Conservation (phyloP, 75 land plant species). For the Picea glauca region DNA sequence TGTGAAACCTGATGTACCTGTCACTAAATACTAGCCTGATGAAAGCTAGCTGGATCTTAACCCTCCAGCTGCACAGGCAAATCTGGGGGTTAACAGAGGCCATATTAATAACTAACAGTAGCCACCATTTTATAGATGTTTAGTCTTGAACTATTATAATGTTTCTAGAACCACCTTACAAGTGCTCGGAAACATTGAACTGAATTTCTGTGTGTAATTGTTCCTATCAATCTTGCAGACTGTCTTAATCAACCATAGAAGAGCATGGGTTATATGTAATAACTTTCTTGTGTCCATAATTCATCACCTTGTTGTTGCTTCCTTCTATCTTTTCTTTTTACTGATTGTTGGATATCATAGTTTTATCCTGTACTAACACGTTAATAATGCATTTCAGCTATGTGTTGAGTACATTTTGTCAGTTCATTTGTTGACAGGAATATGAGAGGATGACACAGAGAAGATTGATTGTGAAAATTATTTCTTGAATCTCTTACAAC, state of each 20-base stretch:
- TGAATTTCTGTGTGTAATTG: not conserved
- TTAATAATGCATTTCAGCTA: not conserved
- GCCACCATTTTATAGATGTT: not conserved
- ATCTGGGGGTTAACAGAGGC: no score
- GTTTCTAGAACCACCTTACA: no score
- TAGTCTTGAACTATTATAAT: not conserved
- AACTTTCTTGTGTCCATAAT: not conserved
- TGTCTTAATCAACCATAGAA: not conserved
- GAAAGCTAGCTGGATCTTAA: no score
- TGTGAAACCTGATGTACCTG: no score
- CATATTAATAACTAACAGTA: not conserved
- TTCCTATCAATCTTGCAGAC: not conserved
- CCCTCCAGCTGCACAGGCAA: no score
- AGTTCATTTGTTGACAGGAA: not conserved
- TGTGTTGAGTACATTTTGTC: no score
- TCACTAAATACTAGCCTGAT: no score
- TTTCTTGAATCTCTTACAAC: no score
- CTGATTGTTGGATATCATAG: no score
- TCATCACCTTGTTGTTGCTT: conserved; percentile 8
- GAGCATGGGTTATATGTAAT: not conserved
- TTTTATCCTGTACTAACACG: not conserved
- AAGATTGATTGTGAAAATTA: no score
- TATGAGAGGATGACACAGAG: no score
- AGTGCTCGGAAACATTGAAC: not conserved
- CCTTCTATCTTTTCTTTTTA: conserved; percentile 7